Evolutionary conservation across 1,139 yeast genomes (phyloP), one percentile per base, ranked within the genome.

Genomic region (Blastobotrys ciferrii): DNA sequence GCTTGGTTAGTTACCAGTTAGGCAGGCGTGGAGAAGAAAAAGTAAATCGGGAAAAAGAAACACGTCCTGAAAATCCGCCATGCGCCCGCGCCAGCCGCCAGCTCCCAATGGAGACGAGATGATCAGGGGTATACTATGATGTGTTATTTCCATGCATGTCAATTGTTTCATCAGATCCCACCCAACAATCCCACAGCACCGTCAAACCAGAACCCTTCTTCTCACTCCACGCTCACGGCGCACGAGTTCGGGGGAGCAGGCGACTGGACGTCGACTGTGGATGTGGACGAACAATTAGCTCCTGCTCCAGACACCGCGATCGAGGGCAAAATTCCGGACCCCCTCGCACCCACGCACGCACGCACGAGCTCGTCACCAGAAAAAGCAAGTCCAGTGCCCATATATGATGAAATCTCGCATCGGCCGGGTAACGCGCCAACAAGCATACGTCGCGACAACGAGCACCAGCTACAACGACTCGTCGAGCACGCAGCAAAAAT

Each of bases 291-390:
- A n/a, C n/a, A n/a, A n/a, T n/a, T n/a, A n/a, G n/a, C n/a, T n/a
- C n/a, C n/a, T n/a, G n/a, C n/a, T n/a, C n/a, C n/a, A n/a, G n/a
- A n/a, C n/a, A n/a, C 13, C 19, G 37, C 37, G 37, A 14, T 33
- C 33, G 14, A 12, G 33, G 5, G 14, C 6, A 25, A 25, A 25
- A 12, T 4, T 13, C 12, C 33, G 13, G 9, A 23, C 28, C 28
- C 33, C 14, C 33, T 31, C 33, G 17, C 37, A 14, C 37, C 19
- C 37, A 14, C 19, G 12, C 37, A 14, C 37, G 4, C 37, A 14
- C 19, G 17, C 37, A 33, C 17, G 18, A n/a, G n/a, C n/a, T n/a
- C 37, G 3, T 12, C 17, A 33, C 37, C 37, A 33, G 37, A 33
- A 33, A 13, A 14, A 33, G 28, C 11, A 18, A 18, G n/a, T n/a